Evolutionary conservation across 2,329 filamentous ascomycete genomes (phyloP).

Genomic region (Nigrospora osmanthi): DNA sequence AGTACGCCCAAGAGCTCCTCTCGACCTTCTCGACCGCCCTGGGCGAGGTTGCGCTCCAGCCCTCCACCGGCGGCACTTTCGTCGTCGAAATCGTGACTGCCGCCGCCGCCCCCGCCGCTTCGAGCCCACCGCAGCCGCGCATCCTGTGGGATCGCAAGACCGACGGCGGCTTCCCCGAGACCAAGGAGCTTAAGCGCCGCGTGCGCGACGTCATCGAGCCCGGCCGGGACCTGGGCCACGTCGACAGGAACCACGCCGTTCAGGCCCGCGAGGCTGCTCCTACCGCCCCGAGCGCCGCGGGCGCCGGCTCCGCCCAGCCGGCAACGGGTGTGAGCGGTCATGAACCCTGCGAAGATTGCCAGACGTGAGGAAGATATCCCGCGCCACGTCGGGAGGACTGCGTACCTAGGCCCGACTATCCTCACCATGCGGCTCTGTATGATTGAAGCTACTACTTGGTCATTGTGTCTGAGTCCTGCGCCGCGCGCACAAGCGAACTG

Average conservation of each 20-base stretch:
- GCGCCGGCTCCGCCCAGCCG: slow-evolving; percentile 2
- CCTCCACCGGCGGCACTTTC: slow-evolving; percentile 78
- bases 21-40: slow-evolving; percentile 81
- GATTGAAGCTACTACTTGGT: no score
- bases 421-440: no score
- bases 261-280: background rate
- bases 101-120: slow-evolving; percentile 6
- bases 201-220: slow-evolving; percentile 81
- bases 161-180: slow-evolving; percentile 89
- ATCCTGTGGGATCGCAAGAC: slow-evolving; percentile 81
- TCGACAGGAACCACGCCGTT: slow-evolving; percentile 46
- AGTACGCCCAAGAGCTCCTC: slow-evolving; percentile 93
- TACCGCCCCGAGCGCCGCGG: background rate
- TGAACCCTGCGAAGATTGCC: slow-evolving; percentile 26
- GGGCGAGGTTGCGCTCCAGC: slow-evolving; percentile 82
- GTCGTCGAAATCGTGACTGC: slow-evolving; percentile 58
- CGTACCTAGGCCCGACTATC: no score
- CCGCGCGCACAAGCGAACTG: no score
- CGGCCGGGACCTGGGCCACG: slow-evolving; percentile 70
- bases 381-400: no score
- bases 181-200: slow-evolving; percentile 80
- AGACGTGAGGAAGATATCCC: slow-evolving; percentile 9
- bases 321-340: slow-evolving; percentile 1
- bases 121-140: slow-evolving; percentile 27
- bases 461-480: no score